phyloP scores from a whole-genome alignment of 495 filamentous ascomycete species.

The Terfezia boudieri region DNA sequence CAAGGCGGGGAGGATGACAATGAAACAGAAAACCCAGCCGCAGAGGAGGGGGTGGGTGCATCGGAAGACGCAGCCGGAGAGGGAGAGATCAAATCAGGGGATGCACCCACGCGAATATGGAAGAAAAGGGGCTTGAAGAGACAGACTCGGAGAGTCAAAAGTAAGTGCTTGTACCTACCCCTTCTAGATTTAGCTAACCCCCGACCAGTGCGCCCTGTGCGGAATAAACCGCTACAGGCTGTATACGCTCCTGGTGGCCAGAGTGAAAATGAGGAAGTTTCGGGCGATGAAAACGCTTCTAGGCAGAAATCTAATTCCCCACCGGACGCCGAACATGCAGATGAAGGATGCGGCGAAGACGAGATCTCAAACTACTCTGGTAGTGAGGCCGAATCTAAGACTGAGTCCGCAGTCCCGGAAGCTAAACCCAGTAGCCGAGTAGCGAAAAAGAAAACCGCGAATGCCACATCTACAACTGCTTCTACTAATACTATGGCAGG shows the following conservation, averaged over 20 bases:
- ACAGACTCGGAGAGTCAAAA: conserved; percentile 54
- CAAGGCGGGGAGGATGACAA: background rate
- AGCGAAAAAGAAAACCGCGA: conserved; percentile 19
- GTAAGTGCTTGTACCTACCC: conserved; percentile 24
- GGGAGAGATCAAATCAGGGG: conserved; percentile 24
- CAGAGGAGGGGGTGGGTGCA: background rate
- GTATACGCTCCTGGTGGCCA: background rate
- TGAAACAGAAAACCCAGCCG: background rate
- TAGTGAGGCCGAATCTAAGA: conserved; percentile 14
- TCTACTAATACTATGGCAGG: conserved; percentile 27
- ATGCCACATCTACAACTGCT: conserved; percentile 31
- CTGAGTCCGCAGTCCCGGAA: conserved; percentile 18
- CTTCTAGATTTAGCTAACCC: background rate
- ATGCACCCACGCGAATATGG: conserved; percentile 36
- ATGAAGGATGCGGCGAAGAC: conserved; percentile 4
- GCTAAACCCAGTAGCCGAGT: conserved; percentile 15
- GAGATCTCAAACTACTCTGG: conserved; percentile 2
- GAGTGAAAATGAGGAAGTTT: background rate
- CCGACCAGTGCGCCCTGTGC: conserved; percentile 22
- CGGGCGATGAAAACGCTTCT: background rate
- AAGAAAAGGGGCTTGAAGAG: conserved; percentile 91
- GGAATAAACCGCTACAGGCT: conserved; percentile 17
- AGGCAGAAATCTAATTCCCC: conserved; percentile 7
- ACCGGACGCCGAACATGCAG: conserved; percentile 7
- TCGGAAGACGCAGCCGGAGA: conserved; percentile 22